phyloP scores from a whole-genome alignment of 257 asterid genomes.

The Marsdenia floribunda region DNA sequence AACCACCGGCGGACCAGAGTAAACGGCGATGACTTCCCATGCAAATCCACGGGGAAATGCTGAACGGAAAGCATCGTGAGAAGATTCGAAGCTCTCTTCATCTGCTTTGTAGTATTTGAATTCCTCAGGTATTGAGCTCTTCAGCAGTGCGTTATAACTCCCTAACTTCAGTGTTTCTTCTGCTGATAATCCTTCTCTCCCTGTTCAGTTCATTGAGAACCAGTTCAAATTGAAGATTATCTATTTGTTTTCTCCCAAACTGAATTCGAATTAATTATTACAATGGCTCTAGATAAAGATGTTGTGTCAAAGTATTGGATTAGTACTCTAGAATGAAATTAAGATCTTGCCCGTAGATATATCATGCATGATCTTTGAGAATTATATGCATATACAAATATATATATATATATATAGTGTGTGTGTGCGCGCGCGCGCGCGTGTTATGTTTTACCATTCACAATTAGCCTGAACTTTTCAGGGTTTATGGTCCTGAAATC shows the following conservation, averaged over 20 bases:
- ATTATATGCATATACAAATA: too few relatives aligned
- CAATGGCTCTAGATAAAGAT: too few relatives aligned
- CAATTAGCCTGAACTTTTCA: conserved; percentile 68
- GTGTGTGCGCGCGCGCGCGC: too few relatives aligned
- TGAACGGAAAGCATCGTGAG: conserved; percentile 55
- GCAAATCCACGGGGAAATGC: conserved; percentile 91
- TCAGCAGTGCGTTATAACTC: conserved; percentile 71
- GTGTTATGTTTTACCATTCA: conserved; percentile 49
- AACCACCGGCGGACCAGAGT: conserved; percentile 68
- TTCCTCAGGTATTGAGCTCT: conserved; percentile 77
- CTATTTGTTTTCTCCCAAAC: too few relatives aligned
- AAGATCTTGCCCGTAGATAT: too few relatives aligned
- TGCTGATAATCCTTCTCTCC: conserved; percentile 58
- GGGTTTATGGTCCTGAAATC: conserved; percentile 77
- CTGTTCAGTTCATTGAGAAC: conserved; percentile 19
- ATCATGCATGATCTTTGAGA: too few relatives aligned
- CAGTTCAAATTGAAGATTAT: too few relatives aligned
- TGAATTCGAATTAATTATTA: too few relatives aligned
- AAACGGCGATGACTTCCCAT: conserved; percentile 74
- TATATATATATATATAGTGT: background rate
- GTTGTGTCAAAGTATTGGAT: too few relatives aligned
- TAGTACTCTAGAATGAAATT: too few relatives aligned
- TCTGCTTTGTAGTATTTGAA: conserved; percentile 72
- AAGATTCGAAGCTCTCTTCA: conserved; percentile 75
- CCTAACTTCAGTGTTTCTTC: conserved; percentile 70